phyloP scores from a whole-genome alignment of 2,329 filamentous ascomycete genomes.

The Curvularia lunata region DNA sequence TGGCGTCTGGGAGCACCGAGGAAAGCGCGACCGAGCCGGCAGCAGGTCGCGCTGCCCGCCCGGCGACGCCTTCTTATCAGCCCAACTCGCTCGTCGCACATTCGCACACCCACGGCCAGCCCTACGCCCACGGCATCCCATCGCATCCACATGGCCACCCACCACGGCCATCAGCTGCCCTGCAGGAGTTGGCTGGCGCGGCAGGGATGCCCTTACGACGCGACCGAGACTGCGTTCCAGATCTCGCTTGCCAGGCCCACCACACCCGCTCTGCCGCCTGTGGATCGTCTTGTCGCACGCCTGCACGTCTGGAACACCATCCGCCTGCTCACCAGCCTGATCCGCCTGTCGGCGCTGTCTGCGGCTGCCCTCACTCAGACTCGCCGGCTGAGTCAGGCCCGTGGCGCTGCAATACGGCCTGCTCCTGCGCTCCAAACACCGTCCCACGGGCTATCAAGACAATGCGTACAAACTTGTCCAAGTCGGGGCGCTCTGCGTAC shows the following conservation, averaged over 20 bases:
- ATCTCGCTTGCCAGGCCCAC: slow-evolving; percentile 11
- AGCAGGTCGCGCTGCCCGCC: no score
- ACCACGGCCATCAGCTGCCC: slow-evolving; percentile 13
- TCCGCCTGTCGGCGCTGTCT: no score
- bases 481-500: neutral
- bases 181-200: slow-evolving; percentile 13
- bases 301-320: no score
- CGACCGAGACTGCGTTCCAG: slow-evolving; percentile 19
- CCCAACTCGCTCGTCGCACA: no score
- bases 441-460: neutral
- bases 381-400: neutral
- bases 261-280: neutral
- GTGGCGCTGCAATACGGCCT: neutral
- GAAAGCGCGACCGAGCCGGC: slow-evolving; percentile 5
- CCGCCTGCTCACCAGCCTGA: no score
- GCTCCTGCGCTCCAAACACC: slow-evolving; percentile 1
- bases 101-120: no score
- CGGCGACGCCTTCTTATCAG: neutral
- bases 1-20: slow-evolving; percentile 15
- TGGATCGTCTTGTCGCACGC: no score
- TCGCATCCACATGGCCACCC: neutral
- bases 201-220: slow-evolving; percentile 1
- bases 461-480: neutral
- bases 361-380: neutral
- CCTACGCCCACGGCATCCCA: no score